Evolutionary conservation across 139 green algal species (phyloP).

Genomic region (Chlamydomonas eustigma): DNA sequence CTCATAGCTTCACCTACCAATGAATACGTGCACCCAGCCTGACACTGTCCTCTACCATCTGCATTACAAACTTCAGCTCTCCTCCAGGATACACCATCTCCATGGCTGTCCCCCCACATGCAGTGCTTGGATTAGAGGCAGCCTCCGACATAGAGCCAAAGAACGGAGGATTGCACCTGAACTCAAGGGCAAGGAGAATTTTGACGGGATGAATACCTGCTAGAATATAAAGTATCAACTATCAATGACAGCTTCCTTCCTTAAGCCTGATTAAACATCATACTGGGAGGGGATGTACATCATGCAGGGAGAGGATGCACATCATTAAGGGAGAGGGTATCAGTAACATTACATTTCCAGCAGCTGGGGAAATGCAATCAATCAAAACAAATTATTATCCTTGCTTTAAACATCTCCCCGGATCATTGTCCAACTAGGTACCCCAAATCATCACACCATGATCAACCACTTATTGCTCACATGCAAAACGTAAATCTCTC

Average conservation of each 20-base stretch:
- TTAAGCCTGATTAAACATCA: too few relatives aligned
- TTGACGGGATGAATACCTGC: neutral
- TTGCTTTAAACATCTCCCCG: too few relatives aligned
- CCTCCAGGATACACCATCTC: slow-evolving; percentile 91
- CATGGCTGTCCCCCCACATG: slow-evolving; percentile 57
- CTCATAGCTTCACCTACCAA: slow-evolving; percentile 45
- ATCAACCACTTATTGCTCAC: slow-evolving; percentile 1
- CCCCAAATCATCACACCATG: too few relatives aligned
- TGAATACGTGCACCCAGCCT: slow-evolving; percentile 44
- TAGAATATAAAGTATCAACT: too few relatives aligned
- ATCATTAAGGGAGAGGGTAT: too few relatives aligned
- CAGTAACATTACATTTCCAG: too few relatives aligned
- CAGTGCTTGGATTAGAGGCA: slow-evolving; percentile 75
- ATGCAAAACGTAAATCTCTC: slow-evolving; percentile 66
- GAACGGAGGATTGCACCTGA: slow-evolving; percentile 98
- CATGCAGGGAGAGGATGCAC: too few relatives aligned
- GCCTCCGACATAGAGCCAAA: slow-evolving; percentile 76
- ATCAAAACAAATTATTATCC: too few relatives aligned
- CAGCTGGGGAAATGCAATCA: too few relatives aligned
- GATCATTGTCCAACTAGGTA: too few relatives aligned
- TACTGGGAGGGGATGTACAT: too few relatives aligned
- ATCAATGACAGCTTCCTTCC: too few relatives aligned
- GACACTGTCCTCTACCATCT: slow-evolving; percentile 82
- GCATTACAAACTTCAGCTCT: slow-evolving; percentile 80
- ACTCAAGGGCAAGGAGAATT: slow-evolving; percentile 20